Evolutionary conservation across 306 rosid species (phyloP), one percentile per base, ranked within the genome.

Genomic region (Rosa multiflora): DNA sequence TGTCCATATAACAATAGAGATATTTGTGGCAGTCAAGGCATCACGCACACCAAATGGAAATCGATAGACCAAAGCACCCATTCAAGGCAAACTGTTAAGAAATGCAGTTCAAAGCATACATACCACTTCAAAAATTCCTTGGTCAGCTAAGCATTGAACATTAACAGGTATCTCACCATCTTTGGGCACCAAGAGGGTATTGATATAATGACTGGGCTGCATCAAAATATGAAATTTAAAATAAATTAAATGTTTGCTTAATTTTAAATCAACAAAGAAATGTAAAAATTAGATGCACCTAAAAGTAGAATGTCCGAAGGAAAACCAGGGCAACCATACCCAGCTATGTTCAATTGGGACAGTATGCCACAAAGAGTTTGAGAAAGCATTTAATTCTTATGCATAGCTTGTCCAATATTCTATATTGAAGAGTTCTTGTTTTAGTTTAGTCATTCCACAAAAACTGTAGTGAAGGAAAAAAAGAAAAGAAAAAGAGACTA

Each of bases 121-220:
- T 90, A 90, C 98, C 98, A 92, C 96, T 59, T 94, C 91, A 81
- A 76, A 78, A 78, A 94, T 89, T 87, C 96, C 93, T 88, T 89
- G 88, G 79, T 91, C 80, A 82, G 93, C 87, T 90, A 92, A 83
- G 80, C 43, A 17, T 37, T 88, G 89, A 79, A 44, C 71, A 83
- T 94, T 90, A 70, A 90, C 87, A 17, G 88, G 87, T 88, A 94
- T 84, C 76, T 87, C 88, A 64, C 94, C 88, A 20, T 86, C 86
- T 83, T 85, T 89, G 71, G 98, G 94, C 78, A 90, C 96, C 85
- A 94, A 85, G 69, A 90, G 78, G 46, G 98, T 88, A 72, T 90
- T 92, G 81, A 94, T 80, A 79, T 94, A 90, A 68, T 89, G 85
- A 76, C 76, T 71, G 26, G 98, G 89, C 96, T 94, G 92, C 91